Evolutionary conservation across 2,329 filamentous ascomycete species (phyloP).

Genomic region (Aurifilum marmelostoma): DNA sequence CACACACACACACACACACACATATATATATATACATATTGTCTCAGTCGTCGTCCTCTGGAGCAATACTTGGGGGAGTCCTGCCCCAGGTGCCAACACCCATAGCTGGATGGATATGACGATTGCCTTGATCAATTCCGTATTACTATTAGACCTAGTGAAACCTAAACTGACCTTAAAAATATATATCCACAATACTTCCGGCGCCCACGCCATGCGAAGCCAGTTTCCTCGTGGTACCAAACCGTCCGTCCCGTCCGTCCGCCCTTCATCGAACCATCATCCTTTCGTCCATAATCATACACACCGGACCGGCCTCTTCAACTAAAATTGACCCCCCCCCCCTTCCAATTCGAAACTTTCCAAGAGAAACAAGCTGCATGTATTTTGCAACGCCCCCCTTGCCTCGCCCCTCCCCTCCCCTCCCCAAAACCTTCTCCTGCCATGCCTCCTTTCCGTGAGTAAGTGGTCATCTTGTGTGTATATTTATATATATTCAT

Average conservation of each 20-base stretch:
- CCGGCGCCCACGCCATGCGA: slow-evolving; percentile 5
- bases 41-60: no score
- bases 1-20: no score
- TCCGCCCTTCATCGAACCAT: neutral
- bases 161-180: slow-evolving; percentile 15
- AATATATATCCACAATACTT: neutral
- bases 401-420: neutral
- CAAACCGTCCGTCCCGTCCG: neutral
- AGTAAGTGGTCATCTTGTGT: slow-evolving; percentile 4
- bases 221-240: slow-evolving; percentile 11
- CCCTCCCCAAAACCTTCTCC: neutral
- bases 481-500: neutral
- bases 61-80: no score
- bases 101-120: neutral
- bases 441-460: neutral
- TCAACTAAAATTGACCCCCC: neutral
- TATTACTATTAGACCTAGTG: slow-evolving; percentile 29
- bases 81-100: neutral
- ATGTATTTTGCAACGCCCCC: neutral
- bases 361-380: neutral
- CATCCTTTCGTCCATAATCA: slow-evolving; percentile 3
- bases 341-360: neutral
- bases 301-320: slow-evolving; percentile 4
- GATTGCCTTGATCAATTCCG: slow-evolving; percentile 15
- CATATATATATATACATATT: no score